Evolutionary conservation across 1,284 basidiomycete genomes (phyloP).

Genomic region (Trametes pubescens): DNA sequence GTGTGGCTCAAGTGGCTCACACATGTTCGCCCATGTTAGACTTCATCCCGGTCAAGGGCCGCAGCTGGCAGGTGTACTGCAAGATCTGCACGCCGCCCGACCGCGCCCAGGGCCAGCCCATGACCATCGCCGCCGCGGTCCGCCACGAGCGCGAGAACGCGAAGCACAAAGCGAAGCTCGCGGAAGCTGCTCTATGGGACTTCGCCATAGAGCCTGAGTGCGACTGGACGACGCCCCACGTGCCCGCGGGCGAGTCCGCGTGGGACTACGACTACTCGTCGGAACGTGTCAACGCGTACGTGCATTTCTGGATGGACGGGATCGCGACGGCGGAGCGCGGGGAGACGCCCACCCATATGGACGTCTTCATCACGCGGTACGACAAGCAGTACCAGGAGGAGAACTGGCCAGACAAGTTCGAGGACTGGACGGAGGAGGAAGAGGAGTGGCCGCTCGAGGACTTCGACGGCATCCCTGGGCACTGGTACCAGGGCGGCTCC

Average conservation of each 20-base stretch:
- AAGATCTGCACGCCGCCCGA: constrained; percentile 29
- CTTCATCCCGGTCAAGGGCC: constrained; percentile 26
- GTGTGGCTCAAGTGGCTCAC: constrained; percentile 14
- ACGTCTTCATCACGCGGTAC: constrained; percentile 56
- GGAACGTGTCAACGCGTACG: constrained; percentile 45
- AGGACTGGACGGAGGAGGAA: constrained; percentile 13
- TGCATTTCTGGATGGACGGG: constrained; percentile 64
- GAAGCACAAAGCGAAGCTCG: constrained; percentile 27
- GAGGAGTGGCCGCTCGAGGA: constrained; percentile 17
- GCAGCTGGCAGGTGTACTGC: constrained; percentile 27
- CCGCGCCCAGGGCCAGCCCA: constrained; percentile 25
- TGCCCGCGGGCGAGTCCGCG: constrained; percentile 49
- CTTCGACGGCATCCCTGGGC: constrained; percentile 18
- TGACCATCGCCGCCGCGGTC: constrained; percentile 27
- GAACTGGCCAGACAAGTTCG: constrained; percentile 14
- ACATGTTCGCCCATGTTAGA: constrained; percentile 20
- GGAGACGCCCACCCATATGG: constrained; percentile 54
- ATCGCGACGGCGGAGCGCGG: constrained; percentile 60
- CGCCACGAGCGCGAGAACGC: constrained; percentile 29
- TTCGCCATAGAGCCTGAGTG: constrained; percentile 14
- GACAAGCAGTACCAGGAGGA: constrained; percentile 31
- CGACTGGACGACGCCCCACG: constrained; percentile 40
- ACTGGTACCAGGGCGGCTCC: constrained; percentile 23
- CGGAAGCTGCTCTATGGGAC: constrained; percentile 17
- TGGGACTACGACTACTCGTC: constrained; percentile 58